Conservation (phyloP, 208 protist species). For the Endotrypanum monterogeii region DNA sequence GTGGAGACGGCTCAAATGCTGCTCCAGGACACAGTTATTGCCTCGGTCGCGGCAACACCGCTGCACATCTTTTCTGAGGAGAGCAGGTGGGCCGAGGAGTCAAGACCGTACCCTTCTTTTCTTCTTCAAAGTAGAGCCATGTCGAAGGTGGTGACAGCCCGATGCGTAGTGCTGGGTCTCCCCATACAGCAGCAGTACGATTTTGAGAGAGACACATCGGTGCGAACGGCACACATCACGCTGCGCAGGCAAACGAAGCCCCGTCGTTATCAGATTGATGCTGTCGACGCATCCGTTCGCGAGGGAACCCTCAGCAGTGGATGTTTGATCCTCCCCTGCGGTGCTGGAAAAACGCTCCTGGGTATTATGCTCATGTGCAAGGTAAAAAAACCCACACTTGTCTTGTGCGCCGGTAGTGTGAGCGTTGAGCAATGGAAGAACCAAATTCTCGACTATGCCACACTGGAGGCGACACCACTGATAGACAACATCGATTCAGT, state of each 20-base stretch:
- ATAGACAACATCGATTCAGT: not conserved
- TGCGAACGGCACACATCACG: conserved; percentile 62
- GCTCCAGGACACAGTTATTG: conserved; percentile 54
- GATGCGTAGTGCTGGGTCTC: conserved; percentile 73
- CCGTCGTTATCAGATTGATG: conserved; percentile 82
- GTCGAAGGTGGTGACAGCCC: conserved; percentile 65
- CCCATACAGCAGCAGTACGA: conserved; percentile 89
- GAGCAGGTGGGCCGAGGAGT: conserved; percentile 29
- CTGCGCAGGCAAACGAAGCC: conserved; percentile 78
- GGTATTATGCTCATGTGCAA: conserved; percentile 97
- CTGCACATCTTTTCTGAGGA: conserved; percentile 32
- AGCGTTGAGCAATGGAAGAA: conserved; percentile 97
- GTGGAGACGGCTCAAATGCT: conserved; percentile 54
- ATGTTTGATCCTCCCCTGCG: conserved; percentile 99
- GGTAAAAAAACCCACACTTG: conserved; percentile 94
- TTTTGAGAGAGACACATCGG: conserved; percentile 66
- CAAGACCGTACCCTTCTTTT: conserved; percentile 37
- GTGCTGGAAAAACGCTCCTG: conserved; percentile 99
- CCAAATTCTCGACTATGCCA: conserved; percentile 94
- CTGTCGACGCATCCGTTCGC: conserved; percentile 66
- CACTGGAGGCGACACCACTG: conserved; percentile 42
- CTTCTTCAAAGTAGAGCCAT: conserved; percentile 60
- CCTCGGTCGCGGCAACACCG: conserved; percentile 44
- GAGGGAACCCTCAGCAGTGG: conserved; percentile 87
- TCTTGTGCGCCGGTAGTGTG: conserved; percentile 95